phyloP scores from a whole-genome alignment of 805 yeast genomes.

The Candida broadrunensis region DNA sequence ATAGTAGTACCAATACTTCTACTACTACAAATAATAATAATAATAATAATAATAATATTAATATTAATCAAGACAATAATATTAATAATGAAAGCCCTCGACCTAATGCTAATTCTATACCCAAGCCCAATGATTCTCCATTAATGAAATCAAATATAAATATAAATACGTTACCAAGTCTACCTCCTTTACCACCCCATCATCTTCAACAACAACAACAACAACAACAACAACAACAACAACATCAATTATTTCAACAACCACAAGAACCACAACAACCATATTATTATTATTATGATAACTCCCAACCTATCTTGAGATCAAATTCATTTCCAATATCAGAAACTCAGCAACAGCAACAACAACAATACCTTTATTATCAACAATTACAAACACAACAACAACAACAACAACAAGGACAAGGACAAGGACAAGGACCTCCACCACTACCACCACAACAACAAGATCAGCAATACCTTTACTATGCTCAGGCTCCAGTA shows the following conservation, averaged over 20 bases:
- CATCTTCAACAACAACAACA: background rate
- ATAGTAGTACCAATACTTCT: no score
- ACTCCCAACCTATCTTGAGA: background rate
- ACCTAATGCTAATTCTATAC: no score
- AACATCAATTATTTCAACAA: background rate
- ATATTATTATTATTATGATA: background rate
- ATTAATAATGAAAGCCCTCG: no score
- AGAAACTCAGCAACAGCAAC: background rate
- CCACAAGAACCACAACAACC: background rate
- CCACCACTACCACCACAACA: background rate
- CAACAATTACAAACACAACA: background rate
- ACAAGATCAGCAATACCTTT: background rate
- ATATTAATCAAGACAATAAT: background rate
- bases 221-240: constrained; percentile 1
- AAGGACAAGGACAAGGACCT: constrained; percentile 1
- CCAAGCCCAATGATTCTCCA: background rate
- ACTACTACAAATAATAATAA: no score
- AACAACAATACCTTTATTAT: background rate
- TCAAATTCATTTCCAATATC: background rate
- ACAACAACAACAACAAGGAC: background rate
- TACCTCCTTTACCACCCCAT: background rate
- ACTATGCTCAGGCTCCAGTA: background rate
- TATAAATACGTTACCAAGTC: background rate
- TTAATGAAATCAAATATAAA: background rate
- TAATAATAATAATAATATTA: background rate